Base-by-base conservation (phyloP, 805 yeast species). In the Hanseniaspora clermontiae region DNA sequence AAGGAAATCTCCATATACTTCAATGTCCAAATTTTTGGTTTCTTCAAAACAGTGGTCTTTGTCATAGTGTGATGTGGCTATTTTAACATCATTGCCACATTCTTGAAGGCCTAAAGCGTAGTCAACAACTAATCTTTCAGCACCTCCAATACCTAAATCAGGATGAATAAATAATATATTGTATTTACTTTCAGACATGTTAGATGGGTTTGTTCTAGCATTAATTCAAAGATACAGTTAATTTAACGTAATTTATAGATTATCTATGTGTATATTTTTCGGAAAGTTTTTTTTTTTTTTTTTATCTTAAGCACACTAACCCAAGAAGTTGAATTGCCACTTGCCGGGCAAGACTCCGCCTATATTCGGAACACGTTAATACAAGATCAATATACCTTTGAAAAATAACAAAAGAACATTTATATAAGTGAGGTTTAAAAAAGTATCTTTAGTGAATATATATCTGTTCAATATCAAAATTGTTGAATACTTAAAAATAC, bases 81-180 rank as follows among this genome's bases (percentile, higher is more conserved):
- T 76, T 1, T 76, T 74, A 11, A 93, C 81, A 0, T 73, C 74
- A 65, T 85, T 82, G 6, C 82, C 81, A 34, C 74, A 68, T 2
- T 79, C 75, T 64, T 91, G 88, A 31, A 93, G 71, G 0, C 96
- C 95, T 3, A 88, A 73, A 0, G 97, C 98, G 2, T 95, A 89
- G 69, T 93, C 99, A 0, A 93, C 96, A 1, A 93, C 89, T n/a
- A 95, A 75, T 58, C 99, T 75, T 66, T 93, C 99, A 1, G 99
- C 99, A 4, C 99, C 99, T 61, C 89, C 98, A 57, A 91, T 91
- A 0, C 98, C 98, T 55, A 93, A 72, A 70, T 93, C 98, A 0
- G 98, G 98, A 66, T 93, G 98, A 5, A 93, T 70, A 63, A 93
- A 87, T 1, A 96, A 96, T 38, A 91, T 76, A 59, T 74, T 80